phyloP scores from a whole-genome alignment of 2,329 filamentous ascomycete species.

The Cyanodermella asteris region DNA sequence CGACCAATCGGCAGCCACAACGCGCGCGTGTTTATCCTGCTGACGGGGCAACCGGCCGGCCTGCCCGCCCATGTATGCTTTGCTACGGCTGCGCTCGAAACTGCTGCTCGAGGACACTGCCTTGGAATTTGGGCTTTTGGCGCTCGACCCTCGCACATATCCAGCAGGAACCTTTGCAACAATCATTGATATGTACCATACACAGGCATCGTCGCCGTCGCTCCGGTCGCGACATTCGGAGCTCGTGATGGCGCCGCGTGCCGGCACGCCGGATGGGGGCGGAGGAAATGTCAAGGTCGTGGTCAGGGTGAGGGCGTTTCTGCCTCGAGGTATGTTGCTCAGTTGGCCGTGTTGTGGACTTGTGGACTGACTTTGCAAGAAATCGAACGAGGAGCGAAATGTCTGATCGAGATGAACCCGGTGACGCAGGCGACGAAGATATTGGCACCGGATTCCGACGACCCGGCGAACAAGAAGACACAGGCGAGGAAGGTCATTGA shows the following conservation, averaged over 20 bases:
- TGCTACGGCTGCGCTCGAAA: too few relatives aligned
- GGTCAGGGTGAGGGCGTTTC: conserved; percentile 57
- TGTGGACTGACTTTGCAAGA: conserved; percentile 32
- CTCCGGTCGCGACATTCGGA: conserved; percentile 8
- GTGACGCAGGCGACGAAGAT: conserved; percentile 67
- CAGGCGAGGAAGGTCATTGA: conserved; percentile 56
- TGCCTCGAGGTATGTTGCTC: conserved; percentile 43
- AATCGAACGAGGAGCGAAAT: conserved; percentile 56
- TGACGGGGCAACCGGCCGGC: too few relatives aligned
- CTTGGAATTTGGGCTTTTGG: too few relatives aligned
- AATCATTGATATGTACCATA: too few relatives aligned
- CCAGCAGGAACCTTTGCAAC: too few relatives aligned
- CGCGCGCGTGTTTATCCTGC: too few relatives aligned
- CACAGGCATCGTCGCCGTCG: conserved; percentile 9
- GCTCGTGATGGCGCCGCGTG: conserved; percentile 7
- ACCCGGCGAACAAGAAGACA: conserved; percentile 26
- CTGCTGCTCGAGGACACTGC: too few relatives aligned
- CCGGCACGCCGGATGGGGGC: conserved; percentile 6
- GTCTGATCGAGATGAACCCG: conserved; percentile 82
- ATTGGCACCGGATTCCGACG: conserved; percentile 39
- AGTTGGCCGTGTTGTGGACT: conserved; percentile 1
- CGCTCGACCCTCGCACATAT: too few relatives aligned
- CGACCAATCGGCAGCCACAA: too few relatives aligned
- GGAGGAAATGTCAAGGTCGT: conserved; percentile 67
- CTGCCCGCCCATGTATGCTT: too few relatives aligned